These are phyloP conservation scores for Russula abietina DNA, from an alignment of 768 basidiomycete species.

Conservation along the genomic window DNA sequence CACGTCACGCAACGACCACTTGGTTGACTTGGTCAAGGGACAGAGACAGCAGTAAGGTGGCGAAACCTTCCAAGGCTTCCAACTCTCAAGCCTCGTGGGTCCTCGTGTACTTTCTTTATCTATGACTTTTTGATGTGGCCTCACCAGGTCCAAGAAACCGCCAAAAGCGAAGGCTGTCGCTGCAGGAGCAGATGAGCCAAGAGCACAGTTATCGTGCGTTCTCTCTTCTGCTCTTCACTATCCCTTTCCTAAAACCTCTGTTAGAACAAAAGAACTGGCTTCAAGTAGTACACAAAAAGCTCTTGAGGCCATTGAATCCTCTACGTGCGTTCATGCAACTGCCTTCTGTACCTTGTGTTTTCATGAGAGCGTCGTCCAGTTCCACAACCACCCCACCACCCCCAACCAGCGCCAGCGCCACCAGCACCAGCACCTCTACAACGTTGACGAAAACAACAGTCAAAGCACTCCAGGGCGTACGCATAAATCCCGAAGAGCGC, in stretches of 20 bases:
- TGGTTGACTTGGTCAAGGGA: background rate
- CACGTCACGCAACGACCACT: background rate
- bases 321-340: background rate
- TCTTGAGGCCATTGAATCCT: background rate
- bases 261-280: background rate
- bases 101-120: background rate
- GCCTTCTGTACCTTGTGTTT: background rate
- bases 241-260: background rate
- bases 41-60: background rate
- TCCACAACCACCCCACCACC: background rate
- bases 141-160: background rate
- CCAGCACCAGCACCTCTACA: background rate
- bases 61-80: background rate
- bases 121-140: background rate
- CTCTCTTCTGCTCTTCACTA: background rate
- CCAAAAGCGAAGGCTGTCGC: background rate
- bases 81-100: background rate
- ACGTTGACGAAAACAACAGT: background rate
- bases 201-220: background rate
- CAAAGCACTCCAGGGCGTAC: constrained; percentile 12
- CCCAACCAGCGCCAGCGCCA: background rate
- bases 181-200: background rate
- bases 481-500: constrained; percentile 30
- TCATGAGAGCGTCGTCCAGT: background rate
- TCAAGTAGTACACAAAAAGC: background rate